Base-by-base conservation (phyloP, 2,329 filamentous ascomycete species). In the Phaeosphaeriaceae sp. region DNA sequence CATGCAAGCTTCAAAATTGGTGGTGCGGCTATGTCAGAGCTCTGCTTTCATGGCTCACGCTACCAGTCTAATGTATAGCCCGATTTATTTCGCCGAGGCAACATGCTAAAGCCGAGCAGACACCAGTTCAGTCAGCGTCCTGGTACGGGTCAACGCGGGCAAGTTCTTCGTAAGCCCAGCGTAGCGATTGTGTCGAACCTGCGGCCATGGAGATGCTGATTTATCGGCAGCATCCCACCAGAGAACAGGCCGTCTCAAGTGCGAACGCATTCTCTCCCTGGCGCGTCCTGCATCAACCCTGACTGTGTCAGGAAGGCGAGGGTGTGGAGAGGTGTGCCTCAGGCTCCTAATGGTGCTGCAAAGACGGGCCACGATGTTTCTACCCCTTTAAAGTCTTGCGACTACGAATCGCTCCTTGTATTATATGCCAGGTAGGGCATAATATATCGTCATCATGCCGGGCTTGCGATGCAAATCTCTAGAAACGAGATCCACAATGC, bases 11-110 rank as follows among this genome's bases (percentile, higher is more conserved):
- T 47, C 42, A 50, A 34, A 52, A 52, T 58, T 64, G 61, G 59
- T 64, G 65, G 63, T 62, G 62, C 63, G 61, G 54, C 48, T 61
- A 57, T 59, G 63, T 67, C 55, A 61, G 57, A 63, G 64, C 60
- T 54, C 50, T 58, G 59, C 59, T 56, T 56, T 56, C 54, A 58
- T 39, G 42, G 50, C 48, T 47, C 51, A 46, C 50, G 52, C 61
- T 64, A 46, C 44, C 40, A 53, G 52, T 50, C 44, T 40, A 46
- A 35, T 34, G 23, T 7, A 30, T 8, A 26, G 49, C 50, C 47
- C 46, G 50, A 59, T 52, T 55, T 48, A 60, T 60, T 63, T 58
- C 58, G 60, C 67, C 66, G 66, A 69, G 63, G 62, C 55, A 53
- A 54, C 48, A 50, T 56, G 54, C 50, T 53, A 50, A 48, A 11